A percentile compares a stretch with the other conserved stretches of the same genome.
phyloP scores from a whole-genome alignment of 805 yeast genomes.

The Ogataea nakhonphanomensis region DNA sequence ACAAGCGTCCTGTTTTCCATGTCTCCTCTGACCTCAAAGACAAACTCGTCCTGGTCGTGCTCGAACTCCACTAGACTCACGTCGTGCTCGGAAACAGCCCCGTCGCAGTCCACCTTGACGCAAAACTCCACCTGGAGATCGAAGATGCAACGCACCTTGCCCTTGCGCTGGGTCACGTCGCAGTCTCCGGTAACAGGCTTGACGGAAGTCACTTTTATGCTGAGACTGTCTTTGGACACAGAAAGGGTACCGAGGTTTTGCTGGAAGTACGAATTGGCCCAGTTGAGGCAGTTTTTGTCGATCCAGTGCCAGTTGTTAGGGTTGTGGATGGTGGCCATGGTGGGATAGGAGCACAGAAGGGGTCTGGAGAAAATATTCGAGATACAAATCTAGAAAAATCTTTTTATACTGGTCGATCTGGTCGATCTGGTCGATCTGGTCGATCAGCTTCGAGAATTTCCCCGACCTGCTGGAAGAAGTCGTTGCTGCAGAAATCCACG shows the following conservation, averaged over 20 bases:
- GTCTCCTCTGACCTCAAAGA: conserved; percentile 42
- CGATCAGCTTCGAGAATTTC: conserved; percentile 5
- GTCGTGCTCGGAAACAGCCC: conserved; percentile 36
- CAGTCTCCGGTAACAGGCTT: conserved; percentile 64
- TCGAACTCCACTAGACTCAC: conserved; percentile 62
- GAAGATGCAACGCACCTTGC: conserved; percentile 71
- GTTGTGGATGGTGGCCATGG: conserved; percentile 82
- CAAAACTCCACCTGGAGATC: conserved; percentile 56
- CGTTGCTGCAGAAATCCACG: conserved; percentile 37
- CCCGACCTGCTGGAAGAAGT: conserved; percentile 36
- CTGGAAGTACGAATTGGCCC: conserved; percentile 79
- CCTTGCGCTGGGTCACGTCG: conserved; percentile 81
- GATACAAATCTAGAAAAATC: conserved; percentile 22
- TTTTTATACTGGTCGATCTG: conserved; percentile 1
- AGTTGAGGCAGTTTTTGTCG: conserved; percentile 89
- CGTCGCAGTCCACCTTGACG: conserved; percentile 38
- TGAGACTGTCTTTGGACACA: conserved; percentile 34
- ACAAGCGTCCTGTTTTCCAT: conserved; percentile 38
- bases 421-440: conserved; percentile 1
- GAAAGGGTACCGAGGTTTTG: conserved; percentile 52
- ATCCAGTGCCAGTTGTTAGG: conserved; percentile 99
- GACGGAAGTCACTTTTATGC: conserved; percentile 36
- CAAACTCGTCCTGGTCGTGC: conserved; percentile 72
- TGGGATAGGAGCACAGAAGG: neutral
- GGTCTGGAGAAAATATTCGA: conserved; percentile 1